Percentiles rank a stretch among this genome's conserved stretches.
These are phyloP conservation scores for Penicillium coprophilum DNA, from an alignment of 495 filamentous ascomycete species.

Conservation along the genomic window DNA sequence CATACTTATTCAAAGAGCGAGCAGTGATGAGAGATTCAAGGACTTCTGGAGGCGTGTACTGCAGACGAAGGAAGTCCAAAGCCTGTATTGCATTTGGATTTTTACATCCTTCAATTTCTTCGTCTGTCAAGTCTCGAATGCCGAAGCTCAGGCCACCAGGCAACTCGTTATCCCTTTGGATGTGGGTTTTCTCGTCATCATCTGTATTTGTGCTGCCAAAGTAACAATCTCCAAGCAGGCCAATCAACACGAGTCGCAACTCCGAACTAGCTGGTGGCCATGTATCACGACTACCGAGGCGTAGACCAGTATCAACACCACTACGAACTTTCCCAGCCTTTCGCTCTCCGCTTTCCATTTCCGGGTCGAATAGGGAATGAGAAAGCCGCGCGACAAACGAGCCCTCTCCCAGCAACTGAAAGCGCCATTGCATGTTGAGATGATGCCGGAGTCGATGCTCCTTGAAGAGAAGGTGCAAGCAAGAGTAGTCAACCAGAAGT, in stretches of 20 bases:
- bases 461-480: constrained; percentile 76
- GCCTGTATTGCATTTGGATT: constrained; percentile 79
- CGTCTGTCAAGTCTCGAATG: constrained; percentile 72
- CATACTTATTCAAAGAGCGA: constrained; percentile 70
- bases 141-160: constrained; percentile 84
- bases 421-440: constrained; percentile 71
- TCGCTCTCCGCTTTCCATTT: constrained; percentile 77
- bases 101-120: constrained; percentile 75
- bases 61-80: constrained; percentile 83
- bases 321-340: constrained; percentile 63
- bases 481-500: constrained; percentile 70
- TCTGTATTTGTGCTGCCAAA: constrained; percentile 28
- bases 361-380: constrained; percentile 80
- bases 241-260: constrained; percentile 82
- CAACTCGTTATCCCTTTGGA: constrained; percentile 51
- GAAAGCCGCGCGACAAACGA: constrained; percentile 76
- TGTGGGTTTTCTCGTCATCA: constrained; percentile 21
- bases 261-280: constrained; percentile 97
- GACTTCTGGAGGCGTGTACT: constrained; percentile 75
- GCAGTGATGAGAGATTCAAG: constrained; percentile 72
- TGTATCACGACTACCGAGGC: constrained; percentile 68
- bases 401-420: constrained; percentile 81
- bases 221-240: constrained; percentile 77
- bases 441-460: constrained; percentile 73
- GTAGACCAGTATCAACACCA: constrained; percentile 75